phyloP scores from a whole-genome alignment of 2,329 filamentous ascomycete species.

The Lachnellula arida region DNA sequence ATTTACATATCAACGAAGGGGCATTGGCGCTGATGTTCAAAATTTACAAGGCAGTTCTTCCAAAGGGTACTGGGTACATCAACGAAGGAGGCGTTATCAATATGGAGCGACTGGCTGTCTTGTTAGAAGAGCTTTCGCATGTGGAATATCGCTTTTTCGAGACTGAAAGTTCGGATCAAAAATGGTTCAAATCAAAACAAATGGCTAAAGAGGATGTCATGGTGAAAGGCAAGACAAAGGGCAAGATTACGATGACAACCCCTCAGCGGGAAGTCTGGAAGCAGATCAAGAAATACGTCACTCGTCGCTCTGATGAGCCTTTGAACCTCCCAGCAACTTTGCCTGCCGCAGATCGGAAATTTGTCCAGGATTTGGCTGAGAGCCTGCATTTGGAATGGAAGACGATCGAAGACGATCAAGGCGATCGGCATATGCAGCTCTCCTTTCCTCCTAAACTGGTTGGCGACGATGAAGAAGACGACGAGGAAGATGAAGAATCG shows the following conservation, averaged over 20 bases:
- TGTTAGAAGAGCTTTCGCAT: conserved; percentile 80
- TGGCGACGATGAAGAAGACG: conserved; percentile 57
- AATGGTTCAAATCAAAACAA: conserved; percentile 88
- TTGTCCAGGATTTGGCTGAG: conserved; percentile 80
- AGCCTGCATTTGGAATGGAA: conserved; percentile 62
- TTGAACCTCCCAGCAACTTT: conserved; percentile 71
- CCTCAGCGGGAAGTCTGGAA: conserved; percentile 79
- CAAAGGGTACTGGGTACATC: conserved; percentile 86
- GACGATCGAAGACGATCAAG: conserved; percentile 58
- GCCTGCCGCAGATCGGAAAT: conserved; percentile 83
- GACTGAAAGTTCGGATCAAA: conserved; percentile 78
- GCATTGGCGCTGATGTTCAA: conserved; percentile 96
- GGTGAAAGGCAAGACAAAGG: conserved; percentile 52
- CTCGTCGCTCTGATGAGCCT: conserved; percentile 57
- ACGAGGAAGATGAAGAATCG: conserved; percentile 78
- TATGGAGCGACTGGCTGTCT: conserved; percentile 67
- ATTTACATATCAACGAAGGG: conserved; percentile 97
- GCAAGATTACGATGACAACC: conserved; percentile 73
- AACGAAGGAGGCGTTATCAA: conserved; percentile 95
- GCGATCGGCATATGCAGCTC: conserved; percentile 61
- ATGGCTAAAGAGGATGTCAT: conserved; percentile 64
- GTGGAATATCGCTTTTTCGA: conserved; percentile 94
- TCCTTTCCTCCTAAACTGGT: conserved; percentile 47
- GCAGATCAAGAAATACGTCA: conserved; percentile 77
- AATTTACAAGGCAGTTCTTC: conserved; percentile 87